Percentiles rank a stretch among this genome's conserved stretches.
Evolutionary conservation across 202 grass and related monocot species (phyloP).

Genomic region (Bolboschoenoplectus hybrid): DNA sequence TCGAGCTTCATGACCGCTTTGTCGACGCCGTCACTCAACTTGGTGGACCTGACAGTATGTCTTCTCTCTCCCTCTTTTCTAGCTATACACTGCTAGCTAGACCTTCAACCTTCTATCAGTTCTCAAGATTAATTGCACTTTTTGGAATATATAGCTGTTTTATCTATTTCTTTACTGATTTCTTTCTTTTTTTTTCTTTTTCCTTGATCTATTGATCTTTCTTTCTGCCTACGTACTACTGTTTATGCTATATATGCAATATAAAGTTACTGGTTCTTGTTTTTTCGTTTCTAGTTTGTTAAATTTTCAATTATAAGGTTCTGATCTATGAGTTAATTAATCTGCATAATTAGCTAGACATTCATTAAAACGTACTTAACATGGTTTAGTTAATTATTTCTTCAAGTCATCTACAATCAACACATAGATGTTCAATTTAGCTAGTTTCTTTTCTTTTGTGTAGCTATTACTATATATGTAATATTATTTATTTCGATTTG

Average conservation of each 20-base stretch:
- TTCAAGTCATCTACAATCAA: background rate
- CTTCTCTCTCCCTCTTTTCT: background rate
- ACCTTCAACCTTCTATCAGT: background rate
- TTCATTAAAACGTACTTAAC: background rate
- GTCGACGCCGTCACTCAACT: slow-evolving; percentile 94
- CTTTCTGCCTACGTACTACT: background rate
- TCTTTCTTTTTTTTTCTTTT: background rate
- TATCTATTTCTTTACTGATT: background rate
- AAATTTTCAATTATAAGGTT: slow-evolving; percentile 9
- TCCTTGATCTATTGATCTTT: background rate
- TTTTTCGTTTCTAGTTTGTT: background rate
- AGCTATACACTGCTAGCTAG: background rate
- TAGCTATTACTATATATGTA: background rate
- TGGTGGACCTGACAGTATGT: slow-evolving; percentile 87
- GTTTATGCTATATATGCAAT: slow-evolving; percentile 19
- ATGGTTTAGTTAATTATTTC: background rate
- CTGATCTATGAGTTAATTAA: slow-evolving; percentile 28
- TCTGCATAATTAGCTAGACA: background rate
- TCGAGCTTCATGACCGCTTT: slow-evolving; percentile 97
- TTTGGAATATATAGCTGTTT: background rate
- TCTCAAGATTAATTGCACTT: slow-evolving; percentile 18
- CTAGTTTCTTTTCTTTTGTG: background rate
- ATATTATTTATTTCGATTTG: slow-evolving; percentile 33
- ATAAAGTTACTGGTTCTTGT: background rate
- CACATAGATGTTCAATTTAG: background rate